Conservation (phyloP, 1,139 yeast genomes). For the Debaryomyces fabryi region DNA sequence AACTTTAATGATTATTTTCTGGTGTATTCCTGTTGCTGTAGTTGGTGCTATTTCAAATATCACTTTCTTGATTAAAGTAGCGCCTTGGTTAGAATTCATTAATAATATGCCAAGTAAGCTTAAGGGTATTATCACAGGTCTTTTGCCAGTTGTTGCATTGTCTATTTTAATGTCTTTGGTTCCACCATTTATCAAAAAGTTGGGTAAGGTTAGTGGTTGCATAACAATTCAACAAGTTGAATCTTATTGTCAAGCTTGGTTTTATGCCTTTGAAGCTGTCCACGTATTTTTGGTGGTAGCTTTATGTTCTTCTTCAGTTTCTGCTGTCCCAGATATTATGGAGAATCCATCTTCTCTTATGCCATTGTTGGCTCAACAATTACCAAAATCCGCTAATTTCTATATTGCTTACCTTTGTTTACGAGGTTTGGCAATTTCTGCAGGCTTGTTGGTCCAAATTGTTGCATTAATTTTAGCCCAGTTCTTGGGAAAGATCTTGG, state of each 20-base stretch:
- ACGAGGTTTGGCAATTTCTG: constrained; percentile 45
- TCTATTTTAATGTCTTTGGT: constrained; percentile 80
- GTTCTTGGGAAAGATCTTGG: constrained; percentile 48
- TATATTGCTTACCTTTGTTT: constrained; percentile 55
- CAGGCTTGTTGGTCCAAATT: constrained; percentile 43
- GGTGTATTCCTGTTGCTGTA: constrained; percentile 95
- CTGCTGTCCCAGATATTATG: constrained; percentile 64
- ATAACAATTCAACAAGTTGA: constrained; percentile 75
- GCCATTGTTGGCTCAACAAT: constrained; percentile 56
- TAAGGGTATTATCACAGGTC: constrained; percentile 81
- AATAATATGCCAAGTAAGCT: constrained; percentile 65
- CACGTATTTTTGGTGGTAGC: constrained; percentile 84
- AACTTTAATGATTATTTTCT: constrained; percentile 66
- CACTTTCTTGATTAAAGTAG: constrained; percentile 64
- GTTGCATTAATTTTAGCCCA: constrained; percentile 50
- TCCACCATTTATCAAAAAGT: constrained; percentile 64
- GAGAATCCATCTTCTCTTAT: constrained; percentile 58
- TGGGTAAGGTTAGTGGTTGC: constrained; percentile 75
- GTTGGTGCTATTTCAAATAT: constrained; percentile 92
- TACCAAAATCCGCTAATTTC: constrained; percentile 76
- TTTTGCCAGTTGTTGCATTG: constrained; percentile 82
- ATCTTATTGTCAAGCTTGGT: constrained; percentile 81
- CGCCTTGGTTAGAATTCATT: constrained; percentile 73
- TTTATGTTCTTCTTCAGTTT: constrained; percentile 73
- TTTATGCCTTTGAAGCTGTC: constrained; percentile 84